phyloP scores from a whole-genome alignment of 2,329 filamentous ascomycete species.

The Sclerotinia nivalis region DNA sequence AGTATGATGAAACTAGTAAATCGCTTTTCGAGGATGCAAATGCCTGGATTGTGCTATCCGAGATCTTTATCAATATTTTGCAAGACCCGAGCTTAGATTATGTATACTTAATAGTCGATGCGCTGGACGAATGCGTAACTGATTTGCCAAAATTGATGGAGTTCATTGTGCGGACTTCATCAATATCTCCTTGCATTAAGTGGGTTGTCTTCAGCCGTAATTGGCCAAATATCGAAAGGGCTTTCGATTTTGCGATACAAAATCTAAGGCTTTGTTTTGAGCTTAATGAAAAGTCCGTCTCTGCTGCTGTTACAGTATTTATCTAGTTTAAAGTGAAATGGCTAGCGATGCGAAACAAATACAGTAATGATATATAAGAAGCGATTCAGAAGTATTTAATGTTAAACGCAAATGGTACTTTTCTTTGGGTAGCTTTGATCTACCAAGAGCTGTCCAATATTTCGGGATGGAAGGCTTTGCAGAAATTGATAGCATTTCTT shows the following conservation, averaged over 20 bases:
- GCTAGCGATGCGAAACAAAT: background rate
- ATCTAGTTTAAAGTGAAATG: background rate
- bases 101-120: background rate
- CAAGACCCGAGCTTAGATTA: too few relatives aligned
- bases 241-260: too few relatives aligned
- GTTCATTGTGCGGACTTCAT: background rate
- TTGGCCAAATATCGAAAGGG: background rate
- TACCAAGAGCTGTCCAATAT: background rate
- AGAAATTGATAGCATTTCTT: background rate
- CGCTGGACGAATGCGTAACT: background rate
- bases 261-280: conserved; percentile 3
- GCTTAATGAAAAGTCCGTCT: conserved; percentile 9
- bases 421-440: too few relatives aligned
- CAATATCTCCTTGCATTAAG: background rate
- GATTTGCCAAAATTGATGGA: background rate
- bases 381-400: background rate
- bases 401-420: background rate
- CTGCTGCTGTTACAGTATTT: background rate
- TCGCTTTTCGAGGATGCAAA: too few relatives aligned
- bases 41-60: too few relatives aligned
- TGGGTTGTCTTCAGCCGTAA: conserved; percentile 6
- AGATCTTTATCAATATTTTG: too few relatives aligned
- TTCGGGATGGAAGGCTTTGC: background rate
- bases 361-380: background rate
- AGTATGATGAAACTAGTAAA: background rate